Evolutionary conservation across 2,329 filamentous ascomycete genomes (phyloP).

Genomic region (Fusarium fracticaudum): DNA sequence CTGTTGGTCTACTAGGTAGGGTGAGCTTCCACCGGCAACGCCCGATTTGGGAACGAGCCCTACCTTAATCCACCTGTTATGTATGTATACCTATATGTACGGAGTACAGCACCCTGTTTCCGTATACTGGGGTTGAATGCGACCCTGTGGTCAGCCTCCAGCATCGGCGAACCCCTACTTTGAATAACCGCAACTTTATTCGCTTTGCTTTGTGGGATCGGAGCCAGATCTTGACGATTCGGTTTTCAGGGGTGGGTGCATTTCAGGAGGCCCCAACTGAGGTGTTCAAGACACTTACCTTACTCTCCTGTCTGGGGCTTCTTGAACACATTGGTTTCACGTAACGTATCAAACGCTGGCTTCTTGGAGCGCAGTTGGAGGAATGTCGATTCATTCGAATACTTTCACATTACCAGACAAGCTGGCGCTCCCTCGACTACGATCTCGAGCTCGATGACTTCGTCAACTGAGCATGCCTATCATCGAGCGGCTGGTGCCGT

Average conservation of each 20-base stretch:
- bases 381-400: not conserved
- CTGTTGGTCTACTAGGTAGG: not conserved
- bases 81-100: not conserved
- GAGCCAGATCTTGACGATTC: not conserved
- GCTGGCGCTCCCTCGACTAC: not conserved
- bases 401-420: not conserved
- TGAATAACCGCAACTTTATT: conserved; percentile 24
- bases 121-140: conserved; percentile 18
- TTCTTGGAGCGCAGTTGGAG: not conserved
- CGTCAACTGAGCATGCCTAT: not conserved
- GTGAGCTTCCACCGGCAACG: conserved; percentile 6
- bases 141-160: conserved; percentile 22
- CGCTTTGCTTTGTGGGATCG: conserved; percentile 12
- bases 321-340: not conserved
- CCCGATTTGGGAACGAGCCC: conserved; percentile 28
- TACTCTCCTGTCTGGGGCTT: not conserved
- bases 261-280: not conserved
- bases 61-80: conserved; percentile 20
- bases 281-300: not conserved
- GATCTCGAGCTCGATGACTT: not conserved
- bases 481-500: not conserved
- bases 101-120: conserved; percentile 5
- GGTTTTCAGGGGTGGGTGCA: not conserved
- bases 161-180: conserved; percentile 21
- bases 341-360: not conserved